Percentiles rank a stretch among this genome's conserved stretches.
phyloP scores from a whole-genome alignment of 208 protist species.

The Crithidia fasciculata region DNA sequence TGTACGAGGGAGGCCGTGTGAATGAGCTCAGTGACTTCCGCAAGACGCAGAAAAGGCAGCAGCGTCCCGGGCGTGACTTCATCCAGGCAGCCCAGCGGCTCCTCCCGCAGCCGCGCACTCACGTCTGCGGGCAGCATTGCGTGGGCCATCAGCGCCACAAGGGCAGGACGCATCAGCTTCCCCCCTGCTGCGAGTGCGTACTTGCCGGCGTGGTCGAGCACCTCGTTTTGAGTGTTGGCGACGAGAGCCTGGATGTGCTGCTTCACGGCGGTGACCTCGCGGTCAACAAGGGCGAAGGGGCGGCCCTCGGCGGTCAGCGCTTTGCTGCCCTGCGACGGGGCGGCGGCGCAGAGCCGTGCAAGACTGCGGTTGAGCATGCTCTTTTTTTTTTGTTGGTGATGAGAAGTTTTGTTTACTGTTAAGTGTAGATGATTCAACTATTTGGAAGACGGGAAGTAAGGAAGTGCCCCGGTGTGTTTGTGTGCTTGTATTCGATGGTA shows the following conservation, averaged over 20 bases:
- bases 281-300: slow-evolving; percentile 65
- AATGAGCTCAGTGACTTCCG: slow-evolving; percentile 96
- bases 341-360: slow-evolving; percentile 14
- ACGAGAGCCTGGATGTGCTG: slow-evolving; percentile 70
- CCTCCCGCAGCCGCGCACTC: slow-evolving; percentile 42
- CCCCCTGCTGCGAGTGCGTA: slow-evolving; percentile 68
- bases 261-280: slow-evolving; percentile 70
- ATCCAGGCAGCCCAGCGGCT: slow-evolving; percentile 57
- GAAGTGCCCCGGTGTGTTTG: no score
- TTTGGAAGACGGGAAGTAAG: no score
- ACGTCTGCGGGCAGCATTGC: slow-evolving; percentile 62
- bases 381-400: neutral
- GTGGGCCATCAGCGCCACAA: slow-evolving; percentile 83
- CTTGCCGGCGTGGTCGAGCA: slow-evolving; percentile 81
- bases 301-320: slow-evolving; percentile 53
- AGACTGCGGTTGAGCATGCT: slow-evolving; percentile 21
- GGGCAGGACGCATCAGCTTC: slow-evolving; percentile 83
- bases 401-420: no score
- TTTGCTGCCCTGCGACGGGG: slow-evolving; percentile 30
- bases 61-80: slow-evolving; percentile 66
- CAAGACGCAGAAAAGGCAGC: slow-evolving; percentile 80
- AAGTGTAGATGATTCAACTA: no score
- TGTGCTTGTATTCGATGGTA: no score
- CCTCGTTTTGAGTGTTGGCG: slow-evolving; percentile 64
- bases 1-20: slow-evolving; percentile 96